A percentile compares a stretch with the other conserved stretches of the same genome.
Conservation (phyloP, 129 eudicot species). For the Lactuca saligna region DNA sequence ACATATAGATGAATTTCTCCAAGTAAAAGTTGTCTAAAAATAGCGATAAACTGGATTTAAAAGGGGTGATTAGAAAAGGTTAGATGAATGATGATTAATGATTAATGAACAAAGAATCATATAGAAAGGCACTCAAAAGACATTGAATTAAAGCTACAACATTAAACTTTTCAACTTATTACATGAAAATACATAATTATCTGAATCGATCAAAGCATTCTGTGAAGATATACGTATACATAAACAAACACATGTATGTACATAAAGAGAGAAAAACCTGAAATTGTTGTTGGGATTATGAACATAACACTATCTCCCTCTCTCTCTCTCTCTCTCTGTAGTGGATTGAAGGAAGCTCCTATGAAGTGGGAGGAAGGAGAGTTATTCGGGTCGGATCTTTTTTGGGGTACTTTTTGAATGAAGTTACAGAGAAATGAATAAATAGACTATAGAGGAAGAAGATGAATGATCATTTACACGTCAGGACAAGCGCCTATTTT, state of each 20-base stretch:
- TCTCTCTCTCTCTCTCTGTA: slow-evolving; percentile 18
- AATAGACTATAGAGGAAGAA: slow-evolving; percentile 19
- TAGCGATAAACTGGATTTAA: not conserved
- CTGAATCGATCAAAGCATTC: not conserved
- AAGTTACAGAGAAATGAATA: slow-evolving; percentile 14
- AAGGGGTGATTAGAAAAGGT: not conserved
- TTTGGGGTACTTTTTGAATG: not conserved
- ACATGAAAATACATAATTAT: slow-evolving; percentile 4
- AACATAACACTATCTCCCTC: slow-evolving; percentile 7
- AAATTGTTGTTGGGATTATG: slow-evolving; percentile 2
- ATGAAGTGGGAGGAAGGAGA: slow-evolving; percentile 7
- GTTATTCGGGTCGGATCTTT: slow-evolving; percentile 18
- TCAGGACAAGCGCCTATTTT: slow-evolving; percentile 21
- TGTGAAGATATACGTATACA: not conserved
- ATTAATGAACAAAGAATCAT: not conserved
- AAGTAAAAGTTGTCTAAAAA: not conserved
- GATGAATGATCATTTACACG: slow-evolving; percentile 28
- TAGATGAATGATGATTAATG: not conserved
- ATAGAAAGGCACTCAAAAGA: not conserved
- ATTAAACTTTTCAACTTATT: slow-evolving; percentile 7
- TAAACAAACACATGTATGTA: not conserved
- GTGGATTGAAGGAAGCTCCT: slow-evolving; percentile 16
- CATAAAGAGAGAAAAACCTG: slow-evolving; percentile 23
- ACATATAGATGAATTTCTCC: not conserved
- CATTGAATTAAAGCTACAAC: slow-evolving; percentile 12